These are phyloP conservation scores for Boletus holoroseus DNA, from an alignment of 1,284 basidiomycete species.

Conservation along the genomic window DNA sequence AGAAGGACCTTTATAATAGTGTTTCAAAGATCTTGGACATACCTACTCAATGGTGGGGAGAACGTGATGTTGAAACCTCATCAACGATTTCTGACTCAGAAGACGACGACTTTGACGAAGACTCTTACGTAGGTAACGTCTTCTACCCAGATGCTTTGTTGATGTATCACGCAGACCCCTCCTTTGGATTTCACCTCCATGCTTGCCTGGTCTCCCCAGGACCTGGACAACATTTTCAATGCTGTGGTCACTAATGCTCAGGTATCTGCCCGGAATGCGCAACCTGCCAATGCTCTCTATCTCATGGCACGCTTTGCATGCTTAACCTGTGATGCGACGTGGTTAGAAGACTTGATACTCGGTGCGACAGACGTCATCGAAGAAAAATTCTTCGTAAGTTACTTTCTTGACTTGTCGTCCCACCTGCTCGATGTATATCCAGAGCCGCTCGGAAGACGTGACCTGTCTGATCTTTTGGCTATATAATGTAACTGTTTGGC, in stretches of 20 bases:
- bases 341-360: constrained; percentile 89
- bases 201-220: constrained; percentile 84
- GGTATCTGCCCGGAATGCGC: constrained; percentile 60
- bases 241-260: constrained; percentile 71
- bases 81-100: constrained; percentile 40
- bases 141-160: constrained; percentile 17
- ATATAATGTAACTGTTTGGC: constrained; percentile 83
- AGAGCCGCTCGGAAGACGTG: constrained; percentile 82
- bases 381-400: constrained; percentile 81
- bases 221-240: constrained; percentile 74
- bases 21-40: constrained; percentile 55
- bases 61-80: constrained; percentile 35
- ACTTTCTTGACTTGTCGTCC: neutral
- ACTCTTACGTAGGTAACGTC: constrained; percentile 47
- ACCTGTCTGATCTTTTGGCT: constrained; percentile 91
- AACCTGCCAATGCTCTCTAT: constrained; percentile 81
- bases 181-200: constrained; percentile 70
- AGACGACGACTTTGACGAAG: constrained; percentile 43
- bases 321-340: constrained; percentile 77
- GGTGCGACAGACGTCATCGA: constrained; percentile 91
- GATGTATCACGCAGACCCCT: constrained; percentile 50
- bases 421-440: constrained; percentile 15
- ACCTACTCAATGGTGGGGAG: constrained; percentile 62
- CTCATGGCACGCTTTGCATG: constrained; percentile 85
- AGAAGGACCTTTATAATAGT: constrained; percentile 46